A percentile compares a stretch with the other conserved stretches of the same genome.
Conservation (phyloP, 345 rosid genomes). For the Eucalyptus cloeziana region DNA sequence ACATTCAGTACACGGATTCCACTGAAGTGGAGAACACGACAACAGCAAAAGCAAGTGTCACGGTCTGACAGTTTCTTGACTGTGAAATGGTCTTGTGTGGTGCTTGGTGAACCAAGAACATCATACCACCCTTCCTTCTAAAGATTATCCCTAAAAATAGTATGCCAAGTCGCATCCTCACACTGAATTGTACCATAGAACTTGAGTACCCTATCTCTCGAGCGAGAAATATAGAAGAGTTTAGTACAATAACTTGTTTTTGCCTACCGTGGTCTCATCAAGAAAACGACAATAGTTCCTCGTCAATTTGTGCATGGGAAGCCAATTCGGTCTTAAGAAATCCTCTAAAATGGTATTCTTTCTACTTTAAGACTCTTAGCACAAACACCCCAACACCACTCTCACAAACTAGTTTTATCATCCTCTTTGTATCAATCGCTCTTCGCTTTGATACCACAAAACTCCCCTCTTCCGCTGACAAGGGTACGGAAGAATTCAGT, state of each 20-base stretch:
- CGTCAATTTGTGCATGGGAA: too few species aligned
- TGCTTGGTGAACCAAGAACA: neutral
- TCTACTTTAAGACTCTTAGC: too few species aligned
- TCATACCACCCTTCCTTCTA: neutral
- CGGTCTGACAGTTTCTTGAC: neutral
- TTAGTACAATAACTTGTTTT: neutral
- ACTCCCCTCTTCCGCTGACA: too few species aligned
- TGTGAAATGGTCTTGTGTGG: neutral
- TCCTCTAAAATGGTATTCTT: too few species aligned
- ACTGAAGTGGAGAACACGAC: neutral
- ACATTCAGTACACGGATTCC: neutral
- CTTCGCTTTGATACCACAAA: too few species aligned
- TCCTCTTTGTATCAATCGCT: too few species aligned
- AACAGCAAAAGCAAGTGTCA: neutral
- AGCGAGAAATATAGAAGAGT: neutral
- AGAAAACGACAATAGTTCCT: too few species aligned
- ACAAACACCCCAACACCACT: too few species aligned
- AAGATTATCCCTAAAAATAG: neutral
- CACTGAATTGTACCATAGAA: neutral
- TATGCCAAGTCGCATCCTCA: rapidly evolving
- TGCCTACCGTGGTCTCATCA: rapidly evolving
- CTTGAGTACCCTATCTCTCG: neutral
- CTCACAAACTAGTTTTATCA: too few species aligned
- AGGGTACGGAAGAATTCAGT: too few species aligned
- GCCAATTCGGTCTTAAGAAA: too few species aligned